These are phyloP conservation scores for Letharia columbiana DNA, from an alignment of 495 filamentous ascomycete species.

Conservation along the genomic window DNA sequence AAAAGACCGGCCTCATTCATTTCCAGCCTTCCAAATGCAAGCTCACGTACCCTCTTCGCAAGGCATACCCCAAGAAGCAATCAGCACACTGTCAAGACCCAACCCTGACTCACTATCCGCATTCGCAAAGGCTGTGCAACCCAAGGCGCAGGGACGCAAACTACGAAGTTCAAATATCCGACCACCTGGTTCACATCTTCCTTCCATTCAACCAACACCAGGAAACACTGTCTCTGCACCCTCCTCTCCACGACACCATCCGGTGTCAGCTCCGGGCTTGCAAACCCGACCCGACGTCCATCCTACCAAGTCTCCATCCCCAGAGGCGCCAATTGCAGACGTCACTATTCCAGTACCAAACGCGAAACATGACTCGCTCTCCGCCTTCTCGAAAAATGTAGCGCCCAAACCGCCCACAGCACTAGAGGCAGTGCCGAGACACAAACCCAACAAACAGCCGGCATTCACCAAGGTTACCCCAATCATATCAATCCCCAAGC, in stretches of 20 bases:
- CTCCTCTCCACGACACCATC: not conserved
- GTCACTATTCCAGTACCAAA: not conserved
- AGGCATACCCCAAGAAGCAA: not conserved
- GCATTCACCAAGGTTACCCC: not conserved
- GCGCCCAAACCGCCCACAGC: not conserved
- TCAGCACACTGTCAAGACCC: not conserved
- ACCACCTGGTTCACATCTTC: not conserved
- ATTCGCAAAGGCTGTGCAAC: not conserved
- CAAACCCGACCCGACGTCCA: not conserved
- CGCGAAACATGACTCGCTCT: not conserved
- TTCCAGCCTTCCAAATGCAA: constrained; percentile 5
- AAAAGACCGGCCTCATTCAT: not conserved
- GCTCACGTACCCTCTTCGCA: too few species aligned
- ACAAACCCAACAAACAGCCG: not conserved
- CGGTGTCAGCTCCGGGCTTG: not conserved
- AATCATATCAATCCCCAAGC: not conserved
- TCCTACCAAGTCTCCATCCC: not conserved
- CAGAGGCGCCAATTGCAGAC: not conserved
- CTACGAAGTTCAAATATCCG: not conserved
- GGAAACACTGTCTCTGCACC: not conserved
- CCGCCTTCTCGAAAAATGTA: not conserved
- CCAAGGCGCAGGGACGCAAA: not conserved
- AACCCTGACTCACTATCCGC: not conserved
- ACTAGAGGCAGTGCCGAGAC: not conserved
- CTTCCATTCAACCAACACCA: not conserved